Base-by-base conservation (phyloP, 345 rosid species). In the Theobroma cacao region DNA sequence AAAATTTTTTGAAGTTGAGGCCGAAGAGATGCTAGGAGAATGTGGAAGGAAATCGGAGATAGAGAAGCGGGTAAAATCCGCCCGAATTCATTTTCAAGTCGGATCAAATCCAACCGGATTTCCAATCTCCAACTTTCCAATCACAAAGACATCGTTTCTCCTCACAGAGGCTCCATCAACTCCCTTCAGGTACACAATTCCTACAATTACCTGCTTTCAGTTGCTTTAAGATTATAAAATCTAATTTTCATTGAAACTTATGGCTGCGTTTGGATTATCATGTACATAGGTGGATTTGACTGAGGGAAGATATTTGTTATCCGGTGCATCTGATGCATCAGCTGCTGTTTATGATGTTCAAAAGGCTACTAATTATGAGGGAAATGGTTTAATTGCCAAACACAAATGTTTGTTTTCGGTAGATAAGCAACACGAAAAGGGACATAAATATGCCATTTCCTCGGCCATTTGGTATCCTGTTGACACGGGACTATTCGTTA, bases 401-500 rank as follows among this genome's bases (percentile, higher is more conserved):
- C 98, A 94, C 90, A 87, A 81, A 84, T 86, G 82, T 77, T 15
- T 96, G 22, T 87, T 96, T 79, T 63, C 86, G 70, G 76, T 96
- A 14, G 98, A 92, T 83, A 96, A 90, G 88, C 97, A 90, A 72
- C 95, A 91, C 13, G 87, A 84, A 80, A 77, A 83, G 36, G 97
- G 93, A 4, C 99, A 96, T 85, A 89, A 88, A 76, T 90, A 72
- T 80, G 90, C 98, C 17, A 76, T 96, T 41, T 89, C 98, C 60
- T 88, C 95, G 17, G 99, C 98, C 62, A 81, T 89, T 17, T 96
- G 99, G 98, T 96, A 96, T 86, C 95, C 98, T 50, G 80, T 96
- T 10, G 99, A 96, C 90, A 96, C 98, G 0, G 98, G 99, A 75
- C 90, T 96, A 5, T 96, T 94, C 75, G 36, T 96, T 41, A 92